Evolutionary conservation across 768 basidiomycete species (phyloP).

Genomic region (Cyclocybe aegerita): DNA sequence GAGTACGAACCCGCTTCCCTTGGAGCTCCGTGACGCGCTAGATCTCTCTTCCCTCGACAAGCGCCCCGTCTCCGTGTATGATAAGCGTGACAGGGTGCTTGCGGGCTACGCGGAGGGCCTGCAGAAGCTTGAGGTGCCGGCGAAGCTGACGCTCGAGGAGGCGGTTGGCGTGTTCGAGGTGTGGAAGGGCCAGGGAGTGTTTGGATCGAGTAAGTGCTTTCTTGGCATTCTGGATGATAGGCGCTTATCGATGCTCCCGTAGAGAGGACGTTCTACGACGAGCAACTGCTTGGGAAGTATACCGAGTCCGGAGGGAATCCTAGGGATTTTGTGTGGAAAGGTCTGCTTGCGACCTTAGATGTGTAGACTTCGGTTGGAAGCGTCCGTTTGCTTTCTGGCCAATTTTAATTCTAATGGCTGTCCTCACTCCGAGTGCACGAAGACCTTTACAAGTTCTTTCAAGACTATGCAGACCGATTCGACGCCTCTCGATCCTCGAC

Average conservation of each 20-base stretch:
- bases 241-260: not conserved
- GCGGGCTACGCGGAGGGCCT: constrained; percentile 53
- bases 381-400: no score
- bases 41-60: constrained; percentile 15
- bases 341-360: constrained; percentile 36
- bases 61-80: constrained; percentile 49
- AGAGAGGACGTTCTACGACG: constrained; percentile 48
- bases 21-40: constrained; percentile 68
- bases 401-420: no score
- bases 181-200: constrained; percentile 60
- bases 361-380: not conserved
- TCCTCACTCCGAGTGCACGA: no score
- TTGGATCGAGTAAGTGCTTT: constrained; percentile 16
- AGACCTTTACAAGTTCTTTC: no score
- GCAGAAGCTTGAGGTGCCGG: constrained; percentile 43
- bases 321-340: constrained; percentile 74
- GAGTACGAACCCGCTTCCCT: constrained; percentile 53
- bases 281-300: constrained; percentile 77
- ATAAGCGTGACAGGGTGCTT: constrained; percentile 49
- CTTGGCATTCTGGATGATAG: constrained; percentile 1
- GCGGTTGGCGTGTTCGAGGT: constrained; percentile 75
- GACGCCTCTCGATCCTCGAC: no score
- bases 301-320: constrained; percentile 78
- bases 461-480: no score
- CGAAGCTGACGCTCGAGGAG: constrained; percentile 60